These are phyloP conservation scores for Cladosporium sphaerospermum DNA, from an alignment of 2,329 filamentous ascomycete species.

Conservation along the genomic window DNA sequence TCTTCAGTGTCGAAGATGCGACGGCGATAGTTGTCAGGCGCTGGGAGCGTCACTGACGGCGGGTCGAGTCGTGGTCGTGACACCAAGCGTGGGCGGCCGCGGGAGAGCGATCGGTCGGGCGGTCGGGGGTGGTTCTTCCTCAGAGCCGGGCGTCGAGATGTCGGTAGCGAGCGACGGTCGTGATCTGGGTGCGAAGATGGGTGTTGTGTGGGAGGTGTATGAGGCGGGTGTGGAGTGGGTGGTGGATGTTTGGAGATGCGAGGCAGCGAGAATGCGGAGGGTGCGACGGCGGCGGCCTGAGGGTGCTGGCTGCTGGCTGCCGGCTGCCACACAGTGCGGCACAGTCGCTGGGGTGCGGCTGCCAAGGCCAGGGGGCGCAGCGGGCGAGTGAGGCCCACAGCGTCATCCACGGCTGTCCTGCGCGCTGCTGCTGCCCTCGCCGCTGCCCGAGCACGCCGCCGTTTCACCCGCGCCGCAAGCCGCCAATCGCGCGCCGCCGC, in stretches of 20 bases:
- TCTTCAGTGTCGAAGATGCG: no score
- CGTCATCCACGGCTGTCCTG: background rate
- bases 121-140: no score
- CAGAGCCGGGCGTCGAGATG: background rate
- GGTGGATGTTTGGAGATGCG: background rate
- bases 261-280: constrained; percentile 10
- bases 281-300: background rate
- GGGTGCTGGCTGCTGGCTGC: background rate
- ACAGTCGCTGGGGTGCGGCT: background rate
- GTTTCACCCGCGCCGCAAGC: background rate
- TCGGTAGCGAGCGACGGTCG: background rate
- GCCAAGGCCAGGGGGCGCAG: constrained; percentile 6
- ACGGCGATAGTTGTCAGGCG: no score
- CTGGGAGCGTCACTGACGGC: no score
- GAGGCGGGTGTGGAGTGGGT: background rate
- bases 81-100: no score
- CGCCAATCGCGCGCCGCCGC: background rate
- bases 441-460: background rate
- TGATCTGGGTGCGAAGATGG: background rate
- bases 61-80: no score
- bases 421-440: background rate
- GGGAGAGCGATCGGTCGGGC: no score
- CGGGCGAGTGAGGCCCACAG: background rate
- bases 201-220: constrained; percentile 1
- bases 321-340: background rate